A percentile compares a stretch with the other conserved stretches of the same genome.
Conservation (phyloP, 805 yeast species). For the Saturnispora hagleri region DNA sequence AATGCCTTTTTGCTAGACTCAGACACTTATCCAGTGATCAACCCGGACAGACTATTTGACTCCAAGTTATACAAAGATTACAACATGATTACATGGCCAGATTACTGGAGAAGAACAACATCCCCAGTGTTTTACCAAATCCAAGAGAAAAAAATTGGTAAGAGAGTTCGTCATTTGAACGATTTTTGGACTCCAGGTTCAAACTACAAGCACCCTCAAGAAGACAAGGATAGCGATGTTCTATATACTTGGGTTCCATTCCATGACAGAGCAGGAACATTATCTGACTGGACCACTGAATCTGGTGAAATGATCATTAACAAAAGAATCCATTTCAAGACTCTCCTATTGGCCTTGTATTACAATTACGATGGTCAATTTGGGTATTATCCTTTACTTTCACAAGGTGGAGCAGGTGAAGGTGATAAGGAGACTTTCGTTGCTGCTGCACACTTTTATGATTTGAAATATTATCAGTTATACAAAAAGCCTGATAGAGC, state of each 20-base stretch:
- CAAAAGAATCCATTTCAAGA: conserved; percentile 44
- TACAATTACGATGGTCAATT: conserved; percentile 54
- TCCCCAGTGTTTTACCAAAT: conserved; percentile 50
- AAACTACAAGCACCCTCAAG: conserved; percentile 12
- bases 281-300: conserved; percentile 55
- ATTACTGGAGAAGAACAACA: conserved; percentile 61
- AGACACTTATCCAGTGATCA: conserved; percentile 36
- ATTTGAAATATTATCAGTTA: conserved; percentile 45
- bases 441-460: conserved; percentile 52
- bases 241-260: conserved; percentile 28
- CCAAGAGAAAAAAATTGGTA: conserved; percentile 33
- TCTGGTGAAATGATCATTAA: conserved; percentile 56
- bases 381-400: conserved; percentile 47
- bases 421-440: conserved; percentile 76
- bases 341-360: conserved; percentile 46
- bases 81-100: conserved; percentile 63
- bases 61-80: conserved; percentile 34
- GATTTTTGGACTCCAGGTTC: conserved; percentile 18
- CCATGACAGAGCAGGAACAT: conserved; percentile 52
- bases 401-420: conserved; percentile 58
- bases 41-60: conserved; percentile 42
- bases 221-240: conserved; percentile 20
- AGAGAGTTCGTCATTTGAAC: conserved; percentile 28
- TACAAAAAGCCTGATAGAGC: conserved; percentile 20
- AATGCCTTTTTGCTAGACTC: conserved; percentile 37